Conservation (phyloP, 768 basidiomycete genomes). For the Pholiota microspora region DNA sequence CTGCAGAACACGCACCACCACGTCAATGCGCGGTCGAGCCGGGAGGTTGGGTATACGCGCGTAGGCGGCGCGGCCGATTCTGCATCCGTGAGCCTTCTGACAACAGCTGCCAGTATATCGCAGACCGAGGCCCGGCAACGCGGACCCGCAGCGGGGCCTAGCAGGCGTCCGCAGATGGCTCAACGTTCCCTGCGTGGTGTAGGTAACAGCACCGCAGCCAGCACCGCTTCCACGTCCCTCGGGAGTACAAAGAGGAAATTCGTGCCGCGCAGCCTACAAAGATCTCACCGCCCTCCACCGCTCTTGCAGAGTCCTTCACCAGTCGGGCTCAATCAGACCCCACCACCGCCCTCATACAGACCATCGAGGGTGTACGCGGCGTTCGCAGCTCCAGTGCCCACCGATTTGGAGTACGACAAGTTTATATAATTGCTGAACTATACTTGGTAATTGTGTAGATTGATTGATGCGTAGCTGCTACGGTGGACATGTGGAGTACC, state of each 20-base stretch:
- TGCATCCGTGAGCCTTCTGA: background rate
- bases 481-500: background rate
- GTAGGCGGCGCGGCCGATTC: conserved; percentile 13
- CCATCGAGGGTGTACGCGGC: conserved; percentile 27
- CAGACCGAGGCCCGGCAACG: background rate
- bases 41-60: background rate
- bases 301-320: conserved; percentile 30
- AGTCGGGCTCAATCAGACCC: conserved; percentile 15
- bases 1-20: conserved; percentile 11
- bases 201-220: conserved; percentile 5
- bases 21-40: background rate
- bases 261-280: conserved; percentile 19
- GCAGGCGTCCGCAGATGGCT: conserved; percentile 9
- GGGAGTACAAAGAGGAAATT: background rate
- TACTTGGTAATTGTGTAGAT: background rate
- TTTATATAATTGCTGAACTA: background rate
- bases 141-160: background rate
- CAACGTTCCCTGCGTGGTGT: conserved; percentile 16
- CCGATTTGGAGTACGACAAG: background rate
- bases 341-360: conserved; percentile 22
- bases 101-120: background rate
- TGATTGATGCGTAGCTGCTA: background rate
- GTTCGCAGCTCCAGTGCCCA: conserved; percentile 24
- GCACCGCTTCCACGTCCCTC: conserved; percentile 4
- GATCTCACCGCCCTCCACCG: conserved; percentile 24